Evolutionary conservation across 2,329 filamentous ascomycete species (phyloP), one percentile per base, ranked within the genome.

Genomic region (Dendrostoma leiphaemia): DNA sequence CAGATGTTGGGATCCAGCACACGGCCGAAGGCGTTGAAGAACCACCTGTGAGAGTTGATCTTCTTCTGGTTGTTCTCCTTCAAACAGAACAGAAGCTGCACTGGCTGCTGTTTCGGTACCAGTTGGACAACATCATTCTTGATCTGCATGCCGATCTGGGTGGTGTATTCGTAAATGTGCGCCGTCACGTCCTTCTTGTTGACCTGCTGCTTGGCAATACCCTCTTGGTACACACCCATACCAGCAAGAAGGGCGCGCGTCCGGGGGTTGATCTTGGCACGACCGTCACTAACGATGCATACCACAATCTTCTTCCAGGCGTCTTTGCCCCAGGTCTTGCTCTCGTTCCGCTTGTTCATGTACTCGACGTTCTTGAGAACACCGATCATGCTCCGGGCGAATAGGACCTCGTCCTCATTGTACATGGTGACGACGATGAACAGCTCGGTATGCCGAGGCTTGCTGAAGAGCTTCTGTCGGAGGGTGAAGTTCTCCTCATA

Each of bases 61-160:
- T 99, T 99, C 79, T 99, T 99, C 76, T 97, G 92, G 69, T 99
- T 99, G 83, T 97, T 97, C 69, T 99, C 94, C 77, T 99, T 99
- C 58, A 99, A 73, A 70, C 94, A 99, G 78, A 99, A 99, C 4
- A 99, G 83, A 77, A 99, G 88, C 74, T 99, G 94, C 2, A 99
- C 90, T 0, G 94, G 93, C 59, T 94, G 91, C 57, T 89, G 88
- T 66, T 91, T 90, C 44, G 88, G 87, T 59, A 94, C 90, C 47
- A 97, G 79, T 45, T 86, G 81, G 8, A 97, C 93, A 38, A 96
- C 83, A 57, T 89, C 88, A 63, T 93, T 95, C 76, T 96, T 96
- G 69, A 97, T 85, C 65, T 90, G 85, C 65, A 97, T 77, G 31
- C 89, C 90, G 61, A 92, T 89, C 71, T 94, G 90, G 0, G 89